A percentile compares a stretch with the other conserved stretches of the same genome.
These are phyloP conservation scores for Cinchona pubescens DNA, from an alignment of 257 asterid genomes.

Conservation along the genomic window DNA sequence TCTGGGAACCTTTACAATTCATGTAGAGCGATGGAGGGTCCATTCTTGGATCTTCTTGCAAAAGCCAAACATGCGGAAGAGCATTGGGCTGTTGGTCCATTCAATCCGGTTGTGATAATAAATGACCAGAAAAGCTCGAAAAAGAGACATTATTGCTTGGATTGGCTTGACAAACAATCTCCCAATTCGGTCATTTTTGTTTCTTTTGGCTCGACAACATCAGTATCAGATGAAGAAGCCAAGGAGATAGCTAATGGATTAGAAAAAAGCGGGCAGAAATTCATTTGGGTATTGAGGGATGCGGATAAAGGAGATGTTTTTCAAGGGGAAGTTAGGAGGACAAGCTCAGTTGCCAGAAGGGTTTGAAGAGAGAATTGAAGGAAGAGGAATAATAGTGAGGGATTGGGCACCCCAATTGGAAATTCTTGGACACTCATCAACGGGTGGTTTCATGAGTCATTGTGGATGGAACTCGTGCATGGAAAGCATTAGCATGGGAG, in stretches of 20 bases:
- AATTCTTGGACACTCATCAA: slow-evolving; percentile 19
- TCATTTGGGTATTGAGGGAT: slow-evolving; percentile 32
- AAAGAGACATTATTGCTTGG: slow-evolving; percentile 9
- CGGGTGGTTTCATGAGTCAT: slow-evolving; percentile 26
- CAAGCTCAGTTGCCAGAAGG: slow-evolving; percentile 25
- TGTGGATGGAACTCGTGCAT: slow-evolving; percentile 30
- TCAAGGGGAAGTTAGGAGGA: slow-evolving; percentile 23
- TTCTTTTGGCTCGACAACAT: slow-evolving; percentile 32
- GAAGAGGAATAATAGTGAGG: slow-evolving; percentile 21
- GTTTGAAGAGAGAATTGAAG: slow-evolving; percentile 21
- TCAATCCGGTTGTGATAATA: slow-evolving; percentile 18
- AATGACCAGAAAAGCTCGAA: slow-evolving; percentile 5
- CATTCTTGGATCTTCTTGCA: slow-evolving; percentile 18
- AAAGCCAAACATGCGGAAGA: slow-evolving; percentile 10
- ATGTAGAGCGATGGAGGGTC: slow-evolving; percentile 28
- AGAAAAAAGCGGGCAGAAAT: slow-evolving; percentile 25
- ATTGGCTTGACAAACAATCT: slow-evolving; percentile 31
- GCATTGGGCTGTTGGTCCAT: slow-evolving; percentile 40
- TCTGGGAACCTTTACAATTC: slow-evolving; percentile 23
- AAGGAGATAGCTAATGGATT: slow-evolving; percentile 24
- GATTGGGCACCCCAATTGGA: slow-evolving; percentile 30
- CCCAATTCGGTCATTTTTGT: slow-evolving; percentile 26
- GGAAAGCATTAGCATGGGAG: slow-evolving; percentile 26
- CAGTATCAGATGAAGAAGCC: slow-evolving; percentile 25
- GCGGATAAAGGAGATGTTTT: slow-evolving; percentile 33